Evolutionary conservation across 352 stramenopile species (phyloP).

Genomic region (Lagenidium giganteum): DNA sequence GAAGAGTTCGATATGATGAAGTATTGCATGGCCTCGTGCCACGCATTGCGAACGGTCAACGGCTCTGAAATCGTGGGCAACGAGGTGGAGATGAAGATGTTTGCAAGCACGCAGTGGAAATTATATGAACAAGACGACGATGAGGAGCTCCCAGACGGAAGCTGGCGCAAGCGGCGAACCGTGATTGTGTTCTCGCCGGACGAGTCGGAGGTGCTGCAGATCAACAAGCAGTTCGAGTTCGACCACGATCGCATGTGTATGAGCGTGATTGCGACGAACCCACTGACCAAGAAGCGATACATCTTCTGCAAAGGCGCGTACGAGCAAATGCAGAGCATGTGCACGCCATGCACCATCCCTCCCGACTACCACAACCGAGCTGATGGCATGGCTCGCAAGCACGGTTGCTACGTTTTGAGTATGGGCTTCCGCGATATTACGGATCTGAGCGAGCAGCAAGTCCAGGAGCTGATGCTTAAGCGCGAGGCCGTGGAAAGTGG

Average conservation of each 20-base stretch:
- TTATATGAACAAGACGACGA: no score
- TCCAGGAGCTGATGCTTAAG: constrained; percentile 30
- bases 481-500: constrained; percentile 70
- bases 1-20: constrained; percentile 40
- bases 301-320: constrained; percentile 84
- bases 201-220: constrained; percentile 32
- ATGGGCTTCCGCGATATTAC: constrained; percentile 59
- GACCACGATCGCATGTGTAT: constrained; percentile 87
- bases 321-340: constrained; percentile 70
- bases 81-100: constrained; percentile 79
- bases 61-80: constrained; percentile 72
- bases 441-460: constrained; percentile 25
- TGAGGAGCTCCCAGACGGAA: no score
- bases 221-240: constrained; percentile 87
- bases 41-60: constrained; percentile 61
- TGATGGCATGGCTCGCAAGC: constrained; percentile 43
- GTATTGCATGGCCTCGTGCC: constrained; percentile 77
- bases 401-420: constrained; percentile 81
- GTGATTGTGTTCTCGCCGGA: constrained; percentile 30
- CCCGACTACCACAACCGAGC: constrained; percentile 50
- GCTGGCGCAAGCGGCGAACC: no score
- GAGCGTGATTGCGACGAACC: constrained; percentile 75
- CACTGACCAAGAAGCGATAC: constrained; percentile 33
- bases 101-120: constrained; percentile 64
- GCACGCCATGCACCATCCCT: constrained; percentile 40